These are phyloP conservation scores for Auriscalpium orientale DNA, from an alignment of 768 basidiomycete species.

Conservation along the genomic window DNA sequence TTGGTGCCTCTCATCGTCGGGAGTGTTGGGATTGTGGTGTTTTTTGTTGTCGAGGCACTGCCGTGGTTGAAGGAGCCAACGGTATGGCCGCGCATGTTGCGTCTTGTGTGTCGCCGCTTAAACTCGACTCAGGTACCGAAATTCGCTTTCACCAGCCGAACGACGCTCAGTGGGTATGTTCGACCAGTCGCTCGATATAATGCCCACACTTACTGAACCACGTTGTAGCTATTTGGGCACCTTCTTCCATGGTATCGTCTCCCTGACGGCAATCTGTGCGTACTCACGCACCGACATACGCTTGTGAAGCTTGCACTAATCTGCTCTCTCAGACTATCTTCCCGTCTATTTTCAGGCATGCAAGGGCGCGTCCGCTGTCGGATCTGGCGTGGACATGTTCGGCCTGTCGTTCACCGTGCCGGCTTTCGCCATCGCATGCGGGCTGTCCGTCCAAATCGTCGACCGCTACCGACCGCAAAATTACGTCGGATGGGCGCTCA, in stretches of 20 bases:
- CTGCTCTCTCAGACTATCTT: constrained; percentile 14
- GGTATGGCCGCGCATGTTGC: neutral
- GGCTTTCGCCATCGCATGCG: constrained; percentile 17
- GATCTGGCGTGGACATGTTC: constrained; percentile 14
- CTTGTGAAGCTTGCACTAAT: too few species aligned
- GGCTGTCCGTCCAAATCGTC: constrained; percentile 11
- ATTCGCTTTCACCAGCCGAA: constrained; percentile 19
- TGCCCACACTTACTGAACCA: neutral
- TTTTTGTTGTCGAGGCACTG: constrained; percentile 19
- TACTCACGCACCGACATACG: too few species aligned
- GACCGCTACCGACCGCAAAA: constrained; percentile 19
- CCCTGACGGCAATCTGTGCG: constrained; percentile 11
- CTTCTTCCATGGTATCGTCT: constrained; percentile 9
- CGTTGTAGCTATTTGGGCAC: constrained; percentile 7
- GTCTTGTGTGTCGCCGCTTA: neutral
- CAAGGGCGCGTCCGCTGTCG: constrained; percentile 14
- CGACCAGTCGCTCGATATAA: neutral
- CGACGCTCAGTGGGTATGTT: constrained; percentile 14
- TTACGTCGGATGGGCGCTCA: constrained; percentile 15
- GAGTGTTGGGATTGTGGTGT: constrained; percentile 16
- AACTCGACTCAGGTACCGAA: constrained; percentile 16
- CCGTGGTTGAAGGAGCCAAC: constrained; percentile 2
- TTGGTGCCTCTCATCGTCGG: constrained; percentile 27
- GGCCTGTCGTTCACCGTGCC: constrained; percentile 17
- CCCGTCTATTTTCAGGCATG: constrained; percentile 27